Base-by-base conservation (phyloP, 2,329 filamentous ascomycete species). In the Pestalotiopsis sp. region DNA sequence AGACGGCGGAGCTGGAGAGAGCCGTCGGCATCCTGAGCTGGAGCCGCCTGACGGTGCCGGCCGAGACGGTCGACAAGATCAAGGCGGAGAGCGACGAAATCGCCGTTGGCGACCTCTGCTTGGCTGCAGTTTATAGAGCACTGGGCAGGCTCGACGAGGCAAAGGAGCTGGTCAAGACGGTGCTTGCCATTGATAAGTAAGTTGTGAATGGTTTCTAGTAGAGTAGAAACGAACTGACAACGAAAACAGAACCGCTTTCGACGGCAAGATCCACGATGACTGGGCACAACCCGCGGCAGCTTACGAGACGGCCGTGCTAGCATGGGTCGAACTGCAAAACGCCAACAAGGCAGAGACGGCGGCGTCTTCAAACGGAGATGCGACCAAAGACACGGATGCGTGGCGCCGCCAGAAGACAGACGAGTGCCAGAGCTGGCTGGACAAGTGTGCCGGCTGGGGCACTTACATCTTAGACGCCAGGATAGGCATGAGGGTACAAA, bases 301-400 rank as follows among this genome's bases (percentile, higher is more conserved):
- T 72, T 98, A 98, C 79, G 96, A 99, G 81, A 89, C 96, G 83
- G 94, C 90, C 0, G 94, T 92, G 7, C 89, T 93, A 67, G 83
- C 91, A 1, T 99, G 95, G 95, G 85, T 87, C 68, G 92, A 95
- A 75, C 85, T 84, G 66, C 85, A 82, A 73, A 77, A 81, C 38
- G 79, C 83, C 1, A 74, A 73, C 68, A 25, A 81, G 74, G 70
- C 77, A 76, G 71, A 0, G 71, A 73, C 14, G 41, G 45, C 39
- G 36, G 41, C 17, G 12, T 14, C 17, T 2, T 9, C 31, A 23
- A 27, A 64, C 2, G 68, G 73, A 1, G 74, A 74, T 17, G 72
- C 20, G 68, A 68, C 11, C 59, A 75, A 80, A 23, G 78, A 80
- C 5, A 71, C 80, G 0, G 78, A 80, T 0, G 78, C 73, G 4